These are phyloP conservation scores for Nicotiana noctiflora DNA, from an alignment of 257 asterid genomes.

Conservation along the genomic window DNA sequence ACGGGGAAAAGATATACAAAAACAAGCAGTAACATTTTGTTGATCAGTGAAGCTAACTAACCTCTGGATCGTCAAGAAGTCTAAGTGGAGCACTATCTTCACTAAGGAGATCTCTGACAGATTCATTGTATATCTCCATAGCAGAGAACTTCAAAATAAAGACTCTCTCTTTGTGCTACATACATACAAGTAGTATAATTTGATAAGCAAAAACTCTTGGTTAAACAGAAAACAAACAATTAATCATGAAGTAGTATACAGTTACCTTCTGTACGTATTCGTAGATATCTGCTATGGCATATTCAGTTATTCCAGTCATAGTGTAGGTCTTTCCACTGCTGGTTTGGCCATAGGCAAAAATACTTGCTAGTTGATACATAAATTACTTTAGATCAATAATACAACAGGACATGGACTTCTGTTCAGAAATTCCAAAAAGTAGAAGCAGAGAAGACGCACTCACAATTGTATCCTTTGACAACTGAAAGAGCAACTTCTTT, in stretches of 20 bases:
- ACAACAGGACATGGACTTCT: neutral
- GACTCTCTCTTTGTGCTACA: slow-evolving; percentile 34
- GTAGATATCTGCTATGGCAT: slow-evolving; percentile 41
- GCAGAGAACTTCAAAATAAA: slow-evolving; percentile 71
- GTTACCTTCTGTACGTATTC: slow-evolving; percentile 36
- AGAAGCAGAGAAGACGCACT: slow-evolving; percentile 15
- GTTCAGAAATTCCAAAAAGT: neutral
- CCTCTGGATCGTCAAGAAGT: slow-evolving; percentile 96
- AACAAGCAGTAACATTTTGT: neutral
- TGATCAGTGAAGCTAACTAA: slow-evolving; percentile 2
- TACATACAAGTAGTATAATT: slow-evolving; percentile 11
- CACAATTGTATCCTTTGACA: slow-evolving; percentile 75
- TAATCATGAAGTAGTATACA: neutral
- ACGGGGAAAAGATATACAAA: neutral
- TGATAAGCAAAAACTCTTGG: neutral
- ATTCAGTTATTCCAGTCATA: slow-evolving; percentile 47
- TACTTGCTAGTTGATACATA: slow-evolving; percentile 44
- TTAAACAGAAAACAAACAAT: neutral
- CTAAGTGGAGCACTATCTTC: slow-evolving; percentile 58
- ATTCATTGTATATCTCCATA: slow-evolving; percentile 89
- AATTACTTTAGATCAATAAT: neutral
- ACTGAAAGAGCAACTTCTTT: slow-evolving; percentile 82
- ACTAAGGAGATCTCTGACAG: slow-evolving; percentile 74
- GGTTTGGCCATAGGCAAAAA: slow-evolving; percentile 70
- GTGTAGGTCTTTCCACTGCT: slow-evolving; percentile 75